Conservation (phyloP, 2,329 filamentous ascomycete genomes). For the Aspergillus felis region DNA sequence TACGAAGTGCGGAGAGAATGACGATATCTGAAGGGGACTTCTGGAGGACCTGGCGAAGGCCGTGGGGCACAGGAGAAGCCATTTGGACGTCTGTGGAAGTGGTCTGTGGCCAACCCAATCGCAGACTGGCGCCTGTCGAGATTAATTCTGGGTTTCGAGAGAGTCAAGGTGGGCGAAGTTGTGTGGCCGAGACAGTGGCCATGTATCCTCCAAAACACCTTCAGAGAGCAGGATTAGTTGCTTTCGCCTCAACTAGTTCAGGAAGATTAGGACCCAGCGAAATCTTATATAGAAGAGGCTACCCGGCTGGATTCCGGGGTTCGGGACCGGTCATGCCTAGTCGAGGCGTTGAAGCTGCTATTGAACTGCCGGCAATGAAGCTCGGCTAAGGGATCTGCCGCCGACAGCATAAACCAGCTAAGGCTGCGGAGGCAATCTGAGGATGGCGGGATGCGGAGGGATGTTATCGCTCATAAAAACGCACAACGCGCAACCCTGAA, state of each 20-base stretch:
- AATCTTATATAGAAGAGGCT: conserved; percentile 39
- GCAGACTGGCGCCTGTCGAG: not conserved
- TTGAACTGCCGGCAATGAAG: conserved; percentile 28
- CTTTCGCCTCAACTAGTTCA: not conserved
- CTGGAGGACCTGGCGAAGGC: conserved; percentile 70
- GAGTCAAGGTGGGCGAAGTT: not conserved
- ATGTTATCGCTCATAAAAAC: not conserved
- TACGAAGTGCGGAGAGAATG: conserved; percentile 85
- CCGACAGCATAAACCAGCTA: not conserved
- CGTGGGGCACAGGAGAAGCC: conserved; percentile 53
- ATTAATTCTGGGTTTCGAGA: not conserved
- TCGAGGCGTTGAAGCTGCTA: conserved; percentile 18
- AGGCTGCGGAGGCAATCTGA: conserved; percentile 11
- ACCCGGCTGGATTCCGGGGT: conserved; percentile 27
- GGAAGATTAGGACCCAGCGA: not conserved
- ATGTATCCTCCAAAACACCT: not conserved
- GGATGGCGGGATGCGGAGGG: not conserved
- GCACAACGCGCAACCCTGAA: not conserved
- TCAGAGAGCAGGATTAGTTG: not conserved
- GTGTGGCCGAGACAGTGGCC: conserved; percentile 1
- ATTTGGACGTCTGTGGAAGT: conserved; percentile 29
- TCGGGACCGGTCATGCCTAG: conserved; percentile 18
- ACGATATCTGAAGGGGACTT: conserved; percentile 80
- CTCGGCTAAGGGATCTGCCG: conserved; percentile 38
- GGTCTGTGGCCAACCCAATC: not conserved